Evolutionary conservation across 768 basidiomycete genomes (phyloP).

Genomic region (Agrocybe pediades): DNA sequence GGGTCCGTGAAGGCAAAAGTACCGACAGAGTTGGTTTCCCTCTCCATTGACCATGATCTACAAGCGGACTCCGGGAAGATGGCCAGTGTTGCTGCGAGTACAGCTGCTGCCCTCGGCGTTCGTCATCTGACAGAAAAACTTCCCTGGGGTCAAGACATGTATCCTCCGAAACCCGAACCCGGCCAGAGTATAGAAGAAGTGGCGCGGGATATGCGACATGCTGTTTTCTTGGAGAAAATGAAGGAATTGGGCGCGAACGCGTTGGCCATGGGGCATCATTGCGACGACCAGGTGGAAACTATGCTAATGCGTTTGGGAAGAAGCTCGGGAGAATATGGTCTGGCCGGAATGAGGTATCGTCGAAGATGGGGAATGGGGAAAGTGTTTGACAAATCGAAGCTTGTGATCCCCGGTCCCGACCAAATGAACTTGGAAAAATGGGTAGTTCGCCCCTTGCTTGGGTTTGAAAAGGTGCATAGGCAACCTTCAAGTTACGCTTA

Average conservation of each 20-base stretch:
- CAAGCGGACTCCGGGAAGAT: slow-evolving; percentile 59
- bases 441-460: slow-evolving; percentile 72
- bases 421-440: slow-evolving; percentile 67
- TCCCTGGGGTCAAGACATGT: slow-evolving; percentile 58
- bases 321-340: slow-evolving; percentile 57
- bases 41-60: slow-evolving; percentile 72
- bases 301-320: slow-evolving; percentile 66
- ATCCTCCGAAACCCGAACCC: slow-evolving; percentile 45
- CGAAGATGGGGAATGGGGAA: slow-evolving; percentile 85
- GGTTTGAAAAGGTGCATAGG: slow-evolving; percentile 68
- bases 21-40: slow-evolving; percentile 42
- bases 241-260: slow-evolving; percentile 31
- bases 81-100: slow-evolving; percentile 47
- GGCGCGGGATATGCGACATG: slow-evolving; percentile 63
- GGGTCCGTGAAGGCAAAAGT: background rate
- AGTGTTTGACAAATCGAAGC: slow-evolving; percentile 17
- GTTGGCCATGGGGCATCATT: slow-evolving; percentile 75
- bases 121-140: slow-evolving; percentile 49
- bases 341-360: slow-evolving; percentile 65
- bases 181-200: slow-evolving; percentile 49
- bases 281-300: slow-evolving; percentile 85
- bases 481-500: background rate
- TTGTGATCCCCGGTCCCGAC: slow-evolving; percentile 36
- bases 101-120: slow-evolving; percentile 46
- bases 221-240: slow-evolving; percentile 38